Evolutionary conservation across 345 rosid species (phyloP).

Genomic region (Eucalyptus caleyi): DNA sequence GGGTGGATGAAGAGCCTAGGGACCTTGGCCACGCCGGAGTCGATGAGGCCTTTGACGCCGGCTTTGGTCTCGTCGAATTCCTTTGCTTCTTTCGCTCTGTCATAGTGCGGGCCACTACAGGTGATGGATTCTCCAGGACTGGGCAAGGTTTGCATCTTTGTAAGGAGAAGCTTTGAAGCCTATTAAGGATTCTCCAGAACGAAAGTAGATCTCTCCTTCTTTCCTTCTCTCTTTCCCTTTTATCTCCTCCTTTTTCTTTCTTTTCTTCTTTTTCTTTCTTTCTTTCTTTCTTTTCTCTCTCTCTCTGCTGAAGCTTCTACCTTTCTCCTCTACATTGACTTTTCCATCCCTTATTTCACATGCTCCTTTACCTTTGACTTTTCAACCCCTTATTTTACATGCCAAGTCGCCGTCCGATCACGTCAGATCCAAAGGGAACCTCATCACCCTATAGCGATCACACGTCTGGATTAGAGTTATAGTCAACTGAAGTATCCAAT

Average conservation of each 20-base stretch:
- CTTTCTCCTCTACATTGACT: too few species aligned
- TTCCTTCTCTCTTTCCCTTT: too few species aligned
- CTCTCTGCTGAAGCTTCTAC: too few species aligned
- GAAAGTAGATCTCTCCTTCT: too few species aligned
- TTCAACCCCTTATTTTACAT: neutral
- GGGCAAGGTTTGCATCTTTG: neutral
- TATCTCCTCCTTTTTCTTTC: too few species aligned
- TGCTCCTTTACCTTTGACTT: neutral
- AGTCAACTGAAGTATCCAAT: neutral
- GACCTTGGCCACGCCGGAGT: neutral
- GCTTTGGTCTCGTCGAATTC: neutral
- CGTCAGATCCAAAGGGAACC: neutral
- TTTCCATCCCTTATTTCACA: too few species aligned
- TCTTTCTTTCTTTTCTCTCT: too few species aligned
- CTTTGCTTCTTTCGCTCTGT: neutral
- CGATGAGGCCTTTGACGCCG: neutral
- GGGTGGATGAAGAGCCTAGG: neutral
- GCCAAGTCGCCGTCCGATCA: neutral
- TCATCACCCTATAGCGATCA: neutral
- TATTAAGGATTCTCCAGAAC: neutral
- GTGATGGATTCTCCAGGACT: neutral
- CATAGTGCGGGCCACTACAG: neutral
- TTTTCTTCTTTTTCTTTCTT: too few species aligned
- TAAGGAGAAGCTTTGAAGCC: neutral
- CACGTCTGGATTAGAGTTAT: neutral